These are phyloP conservation scores for Aspergillus terreus DNA, from an alignment of 2,329 filamentous ascomycete genomes.

Conservation along the genomic window DNA sequence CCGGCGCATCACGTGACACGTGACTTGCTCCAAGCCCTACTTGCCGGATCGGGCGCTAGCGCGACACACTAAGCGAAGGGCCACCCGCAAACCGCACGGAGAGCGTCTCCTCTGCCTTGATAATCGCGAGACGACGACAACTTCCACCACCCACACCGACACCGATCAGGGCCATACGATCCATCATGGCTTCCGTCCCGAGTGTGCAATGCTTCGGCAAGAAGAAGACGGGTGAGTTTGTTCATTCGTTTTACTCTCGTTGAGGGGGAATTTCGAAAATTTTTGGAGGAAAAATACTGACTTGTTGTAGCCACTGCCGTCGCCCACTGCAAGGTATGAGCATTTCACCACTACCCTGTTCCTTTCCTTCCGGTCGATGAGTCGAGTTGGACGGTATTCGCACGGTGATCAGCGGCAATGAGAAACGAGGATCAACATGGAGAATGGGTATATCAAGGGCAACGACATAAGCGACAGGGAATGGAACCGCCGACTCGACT, in stretches of 20 bases:
- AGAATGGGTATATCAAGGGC: not conserved
- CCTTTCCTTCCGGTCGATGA: not conserved
- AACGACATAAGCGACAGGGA: not conserved
- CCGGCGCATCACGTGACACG: conserved; percentile 1
- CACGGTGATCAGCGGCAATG: too few relatives aligned
- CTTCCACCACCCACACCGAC: conserved; percentile 34
- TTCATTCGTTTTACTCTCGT: conserved; percentile 9
- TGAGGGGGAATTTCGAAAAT: not conserved
- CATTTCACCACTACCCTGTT: conserved; percentile 9
- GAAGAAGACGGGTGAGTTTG: conserved; percentile 69
- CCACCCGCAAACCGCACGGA: conserved; percentile 34
- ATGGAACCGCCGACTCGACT: conserved; percentile 2
- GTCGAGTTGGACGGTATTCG: not conserved
- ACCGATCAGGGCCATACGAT: conserved; percentile 39
- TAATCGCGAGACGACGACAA: conserved; percentile 34
- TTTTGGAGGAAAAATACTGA: conserved; percentile 6
- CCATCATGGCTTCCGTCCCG: conserved; percentile 72
- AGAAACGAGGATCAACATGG: not conserved
- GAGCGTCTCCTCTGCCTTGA: conserved; percentile 3
- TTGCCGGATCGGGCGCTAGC: conserved; percentile 17
- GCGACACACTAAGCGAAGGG: conserved; percentile 39
- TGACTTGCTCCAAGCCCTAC: conserved; percentile 25
- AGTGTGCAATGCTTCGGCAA: conserved; percentile 99
- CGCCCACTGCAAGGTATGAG: conserved; percentile 83
- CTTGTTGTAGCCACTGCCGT: conserved; percentile 67